Evolutionary conservation across 73 alveolate species (phyloP).

Genomic region (Breviolum minutum): DNA sequence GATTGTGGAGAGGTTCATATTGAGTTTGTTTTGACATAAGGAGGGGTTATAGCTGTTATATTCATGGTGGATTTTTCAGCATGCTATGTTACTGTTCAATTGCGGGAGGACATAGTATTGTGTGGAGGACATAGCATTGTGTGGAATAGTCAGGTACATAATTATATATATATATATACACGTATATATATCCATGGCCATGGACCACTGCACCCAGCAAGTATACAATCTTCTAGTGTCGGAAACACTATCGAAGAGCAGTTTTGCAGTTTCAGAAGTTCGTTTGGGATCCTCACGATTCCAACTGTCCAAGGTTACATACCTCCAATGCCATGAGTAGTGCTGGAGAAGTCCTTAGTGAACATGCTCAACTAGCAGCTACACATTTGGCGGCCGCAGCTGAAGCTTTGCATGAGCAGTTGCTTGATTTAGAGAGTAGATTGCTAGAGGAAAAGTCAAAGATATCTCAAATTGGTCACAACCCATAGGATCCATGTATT

Average conservation of each 20-base stretch:
- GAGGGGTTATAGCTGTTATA: not conserved
- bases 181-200: no score
- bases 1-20: not conserved
- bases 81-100: not conserved
- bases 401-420: conserved; percentile 24
- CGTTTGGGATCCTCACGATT: no score
- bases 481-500: no score
- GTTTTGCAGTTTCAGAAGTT: no score
- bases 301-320: conserved; percentile 6
- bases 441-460: no score
- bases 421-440: not conserved
- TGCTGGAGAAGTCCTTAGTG: conserved; percentile 24
- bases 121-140: not conserved
- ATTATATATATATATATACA: no score
- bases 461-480: no score
- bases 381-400: not conserved
- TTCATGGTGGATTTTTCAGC: not conserved
- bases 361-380: not conserved
- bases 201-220: no score
- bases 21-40: not conserved
- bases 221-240: no score
- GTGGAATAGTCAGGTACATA: no score
- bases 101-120: not conserved
- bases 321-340: not conserved
- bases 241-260: no score